Conservation (phyloP, 2,329 filamentous ascomycete species). For the Colletotrichum chrysophilum region DNA sequence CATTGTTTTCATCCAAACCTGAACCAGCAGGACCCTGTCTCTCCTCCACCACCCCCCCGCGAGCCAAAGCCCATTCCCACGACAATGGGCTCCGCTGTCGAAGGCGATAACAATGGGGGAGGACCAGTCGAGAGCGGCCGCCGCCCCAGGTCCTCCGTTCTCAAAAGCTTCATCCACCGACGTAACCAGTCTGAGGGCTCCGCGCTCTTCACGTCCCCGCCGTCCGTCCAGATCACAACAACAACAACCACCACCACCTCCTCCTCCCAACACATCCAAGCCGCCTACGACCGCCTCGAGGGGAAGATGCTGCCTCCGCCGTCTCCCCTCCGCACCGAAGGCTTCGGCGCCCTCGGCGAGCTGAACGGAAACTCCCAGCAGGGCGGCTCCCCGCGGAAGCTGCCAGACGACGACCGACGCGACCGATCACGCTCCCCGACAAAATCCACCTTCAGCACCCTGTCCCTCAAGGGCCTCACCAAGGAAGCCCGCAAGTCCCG, state of each 20-base stretch:
- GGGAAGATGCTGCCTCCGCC: constrained; percentile 26
- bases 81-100: constrained; percentile 19
- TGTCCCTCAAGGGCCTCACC: constrained; percentile 49
- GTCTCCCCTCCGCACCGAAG: constrained; percentile 38
- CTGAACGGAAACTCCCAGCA: constrained; percentile 59
- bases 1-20: constrained; percentile 11
- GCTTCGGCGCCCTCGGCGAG: constrained; percentile 54
- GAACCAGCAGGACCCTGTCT: constrained; percentile 15
- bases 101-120: constrained; percentile 20
- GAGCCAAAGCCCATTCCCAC: constrained; percentile 1
- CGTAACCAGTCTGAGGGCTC: constrained; percentile 51
- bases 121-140: background rate
- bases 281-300: constrained; percentile 20
- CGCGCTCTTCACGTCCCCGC: constrained; percentile 27
- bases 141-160: constrained; percentile 50
- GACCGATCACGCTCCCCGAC: constrained; percentile 43
- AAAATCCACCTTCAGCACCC: constrained; percentile 47
- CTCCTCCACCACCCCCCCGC: background rate
- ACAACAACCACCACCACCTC: background rate
- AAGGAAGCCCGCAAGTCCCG: constrained; percentile 44
- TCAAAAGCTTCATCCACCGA: constrained; percentile 56
- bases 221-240: constrained; percentile 24
- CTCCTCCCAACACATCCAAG: constrained; percentile 20
- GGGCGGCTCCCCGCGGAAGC: constrained; percentile 46
- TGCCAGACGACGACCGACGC: constrained; percentile 36